Base-by-base conservation (phyloP, 495 filamentous ascomycete genomes). In the Neurospora pannonica region DNA sequence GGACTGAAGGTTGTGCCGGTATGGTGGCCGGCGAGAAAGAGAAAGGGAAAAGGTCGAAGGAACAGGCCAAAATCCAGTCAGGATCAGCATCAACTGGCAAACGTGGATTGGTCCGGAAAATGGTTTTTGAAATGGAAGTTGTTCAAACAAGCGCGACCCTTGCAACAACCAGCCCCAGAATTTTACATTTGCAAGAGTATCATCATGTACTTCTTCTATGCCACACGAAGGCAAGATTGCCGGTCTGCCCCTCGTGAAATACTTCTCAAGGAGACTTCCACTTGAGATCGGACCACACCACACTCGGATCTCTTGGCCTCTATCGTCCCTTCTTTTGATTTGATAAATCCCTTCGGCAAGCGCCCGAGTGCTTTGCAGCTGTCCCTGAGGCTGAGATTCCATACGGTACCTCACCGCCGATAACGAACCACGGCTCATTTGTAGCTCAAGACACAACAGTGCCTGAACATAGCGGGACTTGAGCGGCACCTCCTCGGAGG, bases 111-210 rank as follows among this genome's bases (percentile, higher is more conserved):
- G 48, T 34, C 42, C 42, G 42, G 42, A 46, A 46, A 46, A n/a
- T 46, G 9, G 8, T n/a, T 46, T 43, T 46, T 46, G 42, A 11
- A 46, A 10, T 21, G 42, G 19, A 21, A 10, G n/a, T 1, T 74
- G 78, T 74, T 77, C 70, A 74, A 54, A 54, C 48, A 54, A 54
- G 48, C 21, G 21, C 48, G 48, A 54, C 21, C 48, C 74, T 72
- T 38, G 74, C 70, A 72, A 43, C 71, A 71, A 43, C 54, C 19
- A 62, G 17, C 54, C 54, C 54, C 34, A 62, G 54, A 62, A 62
- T 34, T 62, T 62, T 62, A 19, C 54, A 8, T 62, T 62, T 62
- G 13, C 54, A 34, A 31, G 15, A 62, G 54, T 62, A 34, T 34
- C 54, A 62, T 62, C 28, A 34, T 28, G 48, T 28, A 60, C 2